phyloP scores from a whole-genome alignment of 768 basidiomycete genomes.

The Austroboletus festivus region DNA sequence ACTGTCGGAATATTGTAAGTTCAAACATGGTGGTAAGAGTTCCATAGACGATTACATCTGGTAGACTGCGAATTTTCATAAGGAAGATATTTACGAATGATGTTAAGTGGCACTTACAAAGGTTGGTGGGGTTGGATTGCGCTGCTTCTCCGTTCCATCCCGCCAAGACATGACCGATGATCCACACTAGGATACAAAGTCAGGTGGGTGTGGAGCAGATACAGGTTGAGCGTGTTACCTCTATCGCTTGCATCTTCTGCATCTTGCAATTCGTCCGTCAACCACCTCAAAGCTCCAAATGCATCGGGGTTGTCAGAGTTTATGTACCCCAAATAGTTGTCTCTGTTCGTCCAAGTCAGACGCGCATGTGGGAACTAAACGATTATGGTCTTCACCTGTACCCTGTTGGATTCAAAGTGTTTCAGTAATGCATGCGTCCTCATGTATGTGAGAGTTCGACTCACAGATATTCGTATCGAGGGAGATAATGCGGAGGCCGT shows the following conservation, averaged over 20 bases:
- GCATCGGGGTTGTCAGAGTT: conserved; percentile 40
- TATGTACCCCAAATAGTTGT: conserved; percentile 46
- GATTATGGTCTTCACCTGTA: not conserved
- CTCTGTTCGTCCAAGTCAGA: conserved; percentile 17
- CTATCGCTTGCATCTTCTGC: conserved; percentile 45
- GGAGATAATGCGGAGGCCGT: conserved; percentile 47
- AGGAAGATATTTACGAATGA: not conserved
- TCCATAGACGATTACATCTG: conserved; percentile 34
- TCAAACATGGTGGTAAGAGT: not conserved
- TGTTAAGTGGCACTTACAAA: conserved; percentile 31
- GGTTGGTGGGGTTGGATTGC: conserved; percentile 39
- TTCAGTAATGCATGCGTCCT: conserved; percentile 1
- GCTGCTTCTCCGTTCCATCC: conserved; percentile 48
- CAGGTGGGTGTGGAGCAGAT: not conserved
- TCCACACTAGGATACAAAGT: conserved; percentile 36
- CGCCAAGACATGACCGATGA: conserved; percentile 45
- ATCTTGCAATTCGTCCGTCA: conserved; percentile 47
- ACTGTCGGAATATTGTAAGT: conserved; percentile 15
- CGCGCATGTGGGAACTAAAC: not conserved
- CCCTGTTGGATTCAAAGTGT: not conserved
- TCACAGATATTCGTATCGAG: conserved; percentile 48
- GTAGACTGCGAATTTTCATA: conserved; percentile 30
- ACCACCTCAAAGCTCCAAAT: conserved; percentile 45
- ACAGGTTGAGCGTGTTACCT: conserved; percentile 18
- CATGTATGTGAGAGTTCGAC: conserved; percentile 4